Evolutionary conservation across 2,329 filamentous ascomycete species (phyloP).

Genomic region (Paecilomyces sp.): DNA sequence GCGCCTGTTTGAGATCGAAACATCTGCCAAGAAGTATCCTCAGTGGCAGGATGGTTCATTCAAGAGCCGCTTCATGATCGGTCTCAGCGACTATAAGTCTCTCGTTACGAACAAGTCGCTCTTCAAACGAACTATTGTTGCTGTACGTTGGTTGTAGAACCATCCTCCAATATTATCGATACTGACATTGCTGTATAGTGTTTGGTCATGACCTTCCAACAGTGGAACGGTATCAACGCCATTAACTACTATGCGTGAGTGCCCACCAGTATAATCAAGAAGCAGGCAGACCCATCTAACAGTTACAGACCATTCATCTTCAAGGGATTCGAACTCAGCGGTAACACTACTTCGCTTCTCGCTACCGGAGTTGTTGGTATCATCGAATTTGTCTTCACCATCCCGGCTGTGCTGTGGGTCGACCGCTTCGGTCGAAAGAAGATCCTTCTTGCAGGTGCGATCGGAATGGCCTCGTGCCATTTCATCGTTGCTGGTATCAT

Average conservation of each 20-base stretch:
- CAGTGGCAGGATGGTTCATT: slow-evolving; percentile 53
- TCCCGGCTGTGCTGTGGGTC: slow-evolving; percentile 35
- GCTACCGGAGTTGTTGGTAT: slow-evolving; percentile 35
- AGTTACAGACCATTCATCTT: slow-evolving; percentile 24
- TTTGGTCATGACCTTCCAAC: slow-evolving; percentile 33
- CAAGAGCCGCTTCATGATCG: slow-evolving; percentile 59
- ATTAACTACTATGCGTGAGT: slow-evolving; percentile 34
- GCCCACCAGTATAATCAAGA: too few relatives aligned
- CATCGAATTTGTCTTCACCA: slow-evolving; percentile 31
- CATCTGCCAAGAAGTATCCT: slow-evolving; percentile 60
- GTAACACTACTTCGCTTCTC: slow-evolving; percentile 30
- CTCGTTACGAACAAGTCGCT: slow-evolving; percentile 27
- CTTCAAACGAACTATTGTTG: slow-evolving; percentile 27
- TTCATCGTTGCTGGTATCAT: slow-evolving; percentile 66
- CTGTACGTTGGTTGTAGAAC: slow-evolving; percentile 38
- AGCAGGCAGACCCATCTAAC: not conserved
- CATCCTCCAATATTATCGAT: not conserved
- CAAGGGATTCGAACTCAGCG: slow-evolving; percentile 23
- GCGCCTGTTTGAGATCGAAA: slow-evolving; percentile 65
- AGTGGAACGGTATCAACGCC: slow-evolving; percentile 46
- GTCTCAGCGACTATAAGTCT: slow-evolving; percentile 37
- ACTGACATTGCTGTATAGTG: slow-evolving; percentile 28
- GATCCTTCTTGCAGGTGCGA: slow-evolving; percentile 44
- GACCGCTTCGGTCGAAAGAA: slow-evolving; percentile 34
- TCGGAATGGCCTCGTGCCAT: slow-evolving; percentile 65